Conservation (phyloP, 2,329 filamentous ascomycete species). For the Aspergillus glaucus region DNA sequence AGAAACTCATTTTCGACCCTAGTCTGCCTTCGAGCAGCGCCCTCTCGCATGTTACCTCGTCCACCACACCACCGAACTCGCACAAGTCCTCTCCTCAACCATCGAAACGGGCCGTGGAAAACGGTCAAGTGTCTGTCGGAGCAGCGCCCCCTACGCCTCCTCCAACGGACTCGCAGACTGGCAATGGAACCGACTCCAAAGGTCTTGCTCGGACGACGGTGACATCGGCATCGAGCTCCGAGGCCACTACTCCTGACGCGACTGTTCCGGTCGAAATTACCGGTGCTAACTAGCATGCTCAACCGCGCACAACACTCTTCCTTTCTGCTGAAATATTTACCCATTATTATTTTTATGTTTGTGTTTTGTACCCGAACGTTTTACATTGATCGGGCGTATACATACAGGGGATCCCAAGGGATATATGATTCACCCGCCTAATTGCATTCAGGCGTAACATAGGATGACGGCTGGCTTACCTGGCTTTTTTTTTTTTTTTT, state of each 20-base stretch:
- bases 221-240: slow-evolving; percentile 25
- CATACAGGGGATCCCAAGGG: slow-evolving; percentile 29
- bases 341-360: slow-evolving; percentile 11
- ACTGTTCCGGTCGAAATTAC: slow-evolving; percentile 21
- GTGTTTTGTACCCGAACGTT: slow-evolving; percentile 19
- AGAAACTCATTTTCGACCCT: slow-evolving; percentile 47
- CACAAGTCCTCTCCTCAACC: slow-evolving; percentile 36
- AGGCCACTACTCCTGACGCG: slow-evolving; percentile 20
- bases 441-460: slow-evolving; percentile 25
- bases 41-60: slow-evolving; percentile 27
- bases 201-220: slow-evolving; percentile 28
- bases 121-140: slow-evolving; percentile 43
- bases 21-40: slow-evolving; percentile 18
- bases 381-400: slow-evolving; percentile 32
- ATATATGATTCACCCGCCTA: slow-evolving; percentile 23
- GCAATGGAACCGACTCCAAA: slow-evolving; percentile 37
- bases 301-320: slow-evolving; percentile 7
- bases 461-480: slow-evolving; percentile 14
- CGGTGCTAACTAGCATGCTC: slow-evolving; percentile 16
- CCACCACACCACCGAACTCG: slow-evolving; percentile 33
- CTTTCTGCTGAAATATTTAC: neutral
- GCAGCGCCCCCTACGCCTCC: slow-evolving; percentile 59
- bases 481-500: slow-evolving; percentile 16
- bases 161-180: slow-evolving; percentile 62
- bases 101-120: slow-evolving; percentile 25